Evolutionary conservation across 768 basidiomycete genomes (phyloP).

Genomic region (Pluteus cervinus): DNA sequence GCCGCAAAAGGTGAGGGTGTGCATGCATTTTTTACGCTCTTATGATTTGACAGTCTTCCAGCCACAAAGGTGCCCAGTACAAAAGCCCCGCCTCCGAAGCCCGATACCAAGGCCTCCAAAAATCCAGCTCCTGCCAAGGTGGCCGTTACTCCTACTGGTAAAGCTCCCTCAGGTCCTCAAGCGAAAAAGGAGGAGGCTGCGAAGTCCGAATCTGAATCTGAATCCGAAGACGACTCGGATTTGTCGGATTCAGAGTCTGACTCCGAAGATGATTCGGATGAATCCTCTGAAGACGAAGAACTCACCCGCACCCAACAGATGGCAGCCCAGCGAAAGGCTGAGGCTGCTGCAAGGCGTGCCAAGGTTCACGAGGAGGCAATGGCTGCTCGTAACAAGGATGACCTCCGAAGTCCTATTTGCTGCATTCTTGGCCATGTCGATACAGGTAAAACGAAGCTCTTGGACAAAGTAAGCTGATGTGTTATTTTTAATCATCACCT

Average conservation of each 20-base stretch:
- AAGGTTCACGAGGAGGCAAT: conserved; percentile 82
- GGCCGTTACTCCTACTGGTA: conserved; percentile 14
- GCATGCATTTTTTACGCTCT: too few relatives aligned
- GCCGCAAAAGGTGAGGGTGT: conserved; percentile 21
- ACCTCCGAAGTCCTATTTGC: conserved; percentile 94
- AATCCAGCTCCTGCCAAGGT: conserved; percentile 15
- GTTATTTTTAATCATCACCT: conserved; percentile 2
- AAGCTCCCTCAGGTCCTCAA: conserved; percentile 8
- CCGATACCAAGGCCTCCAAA: conserved; percentile 14
- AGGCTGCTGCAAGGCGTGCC: conserved; percentile 74
- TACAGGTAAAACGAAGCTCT: conserved; percentile 95
- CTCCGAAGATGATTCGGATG: conserved; percentile 45
- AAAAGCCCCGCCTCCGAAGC: conserved; percentile 15
- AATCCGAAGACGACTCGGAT: conserved; percentile 28
- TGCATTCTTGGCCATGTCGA: conserved; percentile 99
- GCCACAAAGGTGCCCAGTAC: too few relatives aligned
- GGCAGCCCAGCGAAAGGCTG: conserved; percentile 69
- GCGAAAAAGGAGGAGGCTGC: conserved; percentile 20
- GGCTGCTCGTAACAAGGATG: conserved; percentile 80
- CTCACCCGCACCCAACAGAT: conserved; percentile 63
- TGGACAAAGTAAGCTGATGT: conserved; percentile 72
- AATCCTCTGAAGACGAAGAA: conserved; percentile 52
- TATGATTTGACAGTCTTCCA: not conserved
- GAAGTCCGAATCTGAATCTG: conserved; percentile 38
- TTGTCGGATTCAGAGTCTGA: conserved; percentile 43